Base-by-base conservation (phyloP, 2,329 filamentous ascomycete species). In the Diaporthe citrichinensis region DNA sequence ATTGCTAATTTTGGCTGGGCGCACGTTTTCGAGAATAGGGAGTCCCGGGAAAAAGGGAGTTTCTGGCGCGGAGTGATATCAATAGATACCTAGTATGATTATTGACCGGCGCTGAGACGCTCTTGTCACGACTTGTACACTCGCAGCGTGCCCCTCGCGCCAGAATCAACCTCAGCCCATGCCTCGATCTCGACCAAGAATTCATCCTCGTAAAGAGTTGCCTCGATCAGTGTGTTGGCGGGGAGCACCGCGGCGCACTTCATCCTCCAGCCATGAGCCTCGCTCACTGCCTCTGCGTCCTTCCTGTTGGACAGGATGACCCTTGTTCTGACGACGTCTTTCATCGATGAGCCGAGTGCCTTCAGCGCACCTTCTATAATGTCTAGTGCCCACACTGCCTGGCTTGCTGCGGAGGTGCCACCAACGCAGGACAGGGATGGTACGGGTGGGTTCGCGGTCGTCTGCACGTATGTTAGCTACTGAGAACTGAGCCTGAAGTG, bases 261-360 rank as follows among this genome's bases (percentile, higher is more conserved):
- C 74, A 83, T 81, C 17, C 72, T 76, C 81, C 79, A 80, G 8
- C 81, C 81, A 61, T 82, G 81, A 1, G 79, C 81, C 53, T 69
- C 62, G 41, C 79, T 80, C 10, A 81, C 79, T 20, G 77, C 77
- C 62, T 83, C 80, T 46, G 78, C 79, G 67, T 82, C 78, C 25
- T 77, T 71, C 25, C 77, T 73, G 31, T 78, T 73, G 28, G 74
- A 78, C 17, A 83, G 71, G 36, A 82, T 79, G 41, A 83, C 61
- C 23, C 81, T 73, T 7, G 80, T 83, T 3, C 81, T 76, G 20
- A 81, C 79, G 1, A 82, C 71, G 72, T 82, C 81, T 0, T 77
- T 73, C 58, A 82, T 76, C 3, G 76, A 77, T 2, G 78, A 78
- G 4, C 81, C 81, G 4, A 83, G 77, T 4, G 73, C 76, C 68